Evolutionary conservation across 805 yeast species (phyloP).

Genomic region (Candida nanaspora): DNA sequence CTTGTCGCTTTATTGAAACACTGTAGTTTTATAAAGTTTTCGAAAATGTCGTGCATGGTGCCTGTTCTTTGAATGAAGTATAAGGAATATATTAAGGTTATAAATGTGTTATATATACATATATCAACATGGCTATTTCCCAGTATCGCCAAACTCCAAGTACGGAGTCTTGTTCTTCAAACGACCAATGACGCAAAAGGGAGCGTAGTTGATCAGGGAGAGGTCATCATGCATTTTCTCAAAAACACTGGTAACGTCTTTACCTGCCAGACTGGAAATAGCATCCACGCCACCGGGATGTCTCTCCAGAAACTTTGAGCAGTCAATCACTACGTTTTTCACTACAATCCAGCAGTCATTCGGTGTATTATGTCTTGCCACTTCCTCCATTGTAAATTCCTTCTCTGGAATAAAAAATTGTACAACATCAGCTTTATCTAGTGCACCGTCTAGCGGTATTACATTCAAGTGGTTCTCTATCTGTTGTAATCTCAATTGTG

Average conservation of each 20-base stretch:
- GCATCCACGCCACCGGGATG: conserved; percentile 79
- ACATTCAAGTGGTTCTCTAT: conserved; percentile 5
- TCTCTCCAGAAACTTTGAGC: conserved; percentile 34
- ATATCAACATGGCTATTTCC: too few species aligned
- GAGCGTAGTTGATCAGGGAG: conserved; percentile 43
- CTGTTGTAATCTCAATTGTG: conserved; percentile 5
- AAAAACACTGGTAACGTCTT: conserved; percentile 57
- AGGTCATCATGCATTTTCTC: conserved; percentile 53
- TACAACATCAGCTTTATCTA: conserved; percentile 11
- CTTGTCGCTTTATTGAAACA: too few species aligned
- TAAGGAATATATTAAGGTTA: too few species aligned
- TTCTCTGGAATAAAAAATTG: conserved; percentile 35
- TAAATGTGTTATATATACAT: too few species aligned
- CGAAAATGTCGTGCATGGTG: too few species aligned
- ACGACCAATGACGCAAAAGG: conserved; percentile 41
- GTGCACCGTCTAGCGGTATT: background rate
- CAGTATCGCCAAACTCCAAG: conserved; percentile 27
- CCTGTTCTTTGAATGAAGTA: too few species aligned
- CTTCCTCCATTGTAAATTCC: conserved; percentile 40
- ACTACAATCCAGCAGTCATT: conserved; percentile 49
- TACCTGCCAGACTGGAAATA: conserved; percentile 61
- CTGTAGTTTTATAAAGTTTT: too few species aligned
- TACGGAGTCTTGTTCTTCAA: conserved; percentile 39
- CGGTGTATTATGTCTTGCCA: conserved; percentile 37
- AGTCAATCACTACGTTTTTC: conserved; percentile 44